These are phyloP conservation scores for Saturnispora silvae DNA, from an alignment of 805 yeast genomes.

Conservation along the genomic window DNA sequence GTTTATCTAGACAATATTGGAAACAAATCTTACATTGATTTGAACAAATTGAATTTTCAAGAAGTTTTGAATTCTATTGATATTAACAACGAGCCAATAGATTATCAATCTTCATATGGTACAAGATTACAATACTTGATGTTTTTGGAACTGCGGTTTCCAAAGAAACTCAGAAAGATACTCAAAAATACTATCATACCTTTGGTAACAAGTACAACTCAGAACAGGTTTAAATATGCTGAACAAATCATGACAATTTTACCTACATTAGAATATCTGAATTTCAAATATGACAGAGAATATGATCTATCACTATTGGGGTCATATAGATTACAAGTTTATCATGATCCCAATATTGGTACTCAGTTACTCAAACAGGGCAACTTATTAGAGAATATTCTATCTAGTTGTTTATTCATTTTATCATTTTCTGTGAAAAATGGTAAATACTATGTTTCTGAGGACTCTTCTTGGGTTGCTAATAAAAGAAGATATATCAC, in stretches of 20 bases:
- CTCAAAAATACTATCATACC: constrained; percentile 44
- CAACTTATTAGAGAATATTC: constrained; percentile 31
- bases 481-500: constrained; percentile 7
- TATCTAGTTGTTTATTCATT: constrained; percentile 25
- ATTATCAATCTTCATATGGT: neutral
- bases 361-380: constrained; percentile 30
- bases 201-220: constrained; percentile 40
- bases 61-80: neutral
- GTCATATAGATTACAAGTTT: constrained; percentile 24
- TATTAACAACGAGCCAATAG: constrained; percentile 1
- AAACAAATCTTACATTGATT: constrained; percentile 2
- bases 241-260: constrained; percentile 46
- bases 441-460: constrained; percentile 10
- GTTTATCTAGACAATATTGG: constrained; percentile 5
- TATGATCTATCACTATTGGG: constrained; percentile 29
- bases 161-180: constrained; percentile 39
- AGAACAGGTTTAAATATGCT: constrained; percentile 38
- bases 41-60: constrained; percentile 1
- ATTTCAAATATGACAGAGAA: constrained; percentile 38
- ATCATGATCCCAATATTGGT: constrained; percentile 25
- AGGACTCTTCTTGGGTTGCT: constrained; percentile 11
- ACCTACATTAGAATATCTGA: constrained; percentile 37
- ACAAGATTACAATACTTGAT: constrained; percentile 44
- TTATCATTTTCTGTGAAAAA: constrained; percentile 2
- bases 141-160: constrained; percentile 48